Evolutionary conservation across 345 rosid genomes (phyloP).

Genomic region (Arabidopsis suecica): DNA sequence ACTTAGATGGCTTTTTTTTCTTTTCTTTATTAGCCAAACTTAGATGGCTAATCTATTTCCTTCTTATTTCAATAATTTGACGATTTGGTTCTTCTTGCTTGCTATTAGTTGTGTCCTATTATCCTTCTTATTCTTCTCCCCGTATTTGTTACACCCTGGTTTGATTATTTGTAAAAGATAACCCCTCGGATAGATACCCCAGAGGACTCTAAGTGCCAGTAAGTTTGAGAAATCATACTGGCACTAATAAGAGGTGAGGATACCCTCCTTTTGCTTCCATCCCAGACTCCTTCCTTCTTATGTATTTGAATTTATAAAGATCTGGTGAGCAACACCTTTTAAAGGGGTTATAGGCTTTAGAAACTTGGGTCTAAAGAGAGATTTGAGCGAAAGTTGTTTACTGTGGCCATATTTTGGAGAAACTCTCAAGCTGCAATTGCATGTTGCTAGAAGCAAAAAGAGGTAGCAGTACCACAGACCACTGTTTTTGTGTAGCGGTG

Average conservation of each 20-base stretch:
- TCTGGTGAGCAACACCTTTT: constrained; percentile 26
- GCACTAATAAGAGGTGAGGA: constrained; percentile 13
- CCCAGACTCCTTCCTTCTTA: constrained; percentile 24
- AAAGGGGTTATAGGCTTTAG: constrained; percentile 34
- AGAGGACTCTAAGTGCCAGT: constrained; percentile 22
- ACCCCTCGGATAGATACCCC: constrained; percentile 24
- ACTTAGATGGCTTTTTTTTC: constrained; percentile 17
- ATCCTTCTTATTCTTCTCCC: constrained; percentile 32
- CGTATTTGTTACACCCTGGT: constrained; percentile 4
- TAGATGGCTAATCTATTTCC: constrained; percentile 27
- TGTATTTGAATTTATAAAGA: constrained; percentile 7
- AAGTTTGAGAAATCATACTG: constrained; percentile 32
- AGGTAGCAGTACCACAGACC: constrained; percentile 1
- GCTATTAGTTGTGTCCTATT: constrained; percentile 15
- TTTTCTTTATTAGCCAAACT: not conserved
- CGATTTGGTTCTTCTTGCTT: constrained; percentile 28
- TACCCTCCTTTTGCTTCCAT: constrained; percentile 20
- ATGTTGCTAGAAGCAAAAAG: constrained; percentile 4
- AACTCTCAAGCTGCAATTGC: constrained; percentile 14
- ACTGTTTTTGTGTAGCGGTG: constrained; percentile 17
- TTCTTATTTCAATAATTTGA: constrained; percentile 18
- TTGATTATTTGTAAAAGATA: constrained; percentile 27
- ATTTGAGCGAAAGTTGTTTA: constrained; percentile 22
- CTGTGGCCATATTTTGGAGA: constrained; percentile 14
- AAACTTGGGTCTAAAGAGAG: constrained; percentile 14